A percentile compares a stretch with the other conserved stretches of the same genome.
phyloP scores from a whole-genome alignment of 1,139 yeast species.

The Blastobotrys malaysiensis region DNA sequence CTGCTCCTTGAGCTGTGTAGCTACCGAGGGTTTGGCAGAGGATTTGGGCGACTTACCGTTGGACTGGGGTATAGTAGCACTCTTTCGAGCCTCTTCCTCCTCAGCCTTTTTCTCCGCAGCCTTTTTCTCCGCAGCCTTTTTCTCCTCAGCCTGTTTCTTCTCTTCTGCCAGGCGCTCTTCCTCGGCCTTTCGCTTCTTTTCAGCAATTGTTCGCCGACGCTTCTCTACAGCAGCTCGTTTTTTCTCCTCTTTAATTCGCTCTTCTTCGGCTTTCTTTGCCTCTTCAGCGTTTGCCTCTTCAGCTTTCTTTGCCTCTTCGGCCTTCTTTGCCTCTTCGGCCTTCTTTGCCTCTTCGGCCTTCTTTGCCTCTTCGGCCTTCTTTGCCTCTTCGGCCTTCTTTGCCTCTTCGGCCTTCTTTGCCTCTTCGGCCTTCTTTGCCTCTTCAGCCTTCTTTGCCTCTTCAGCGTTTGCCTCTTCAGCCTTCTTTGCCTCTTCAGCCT shows the following conservation, averaged over 20 bases:
- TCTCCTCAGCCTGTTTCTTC: background rate
- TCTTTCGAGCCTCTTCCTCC: no score
- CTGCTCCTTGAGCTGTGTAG: background rate
- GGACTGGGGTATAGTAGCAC: no score
- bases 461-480: constrained; percentile 52
- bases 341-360: constrained; percentile 41
- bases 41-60: background rate
- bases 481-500: constrained; percentile 12
- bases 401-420: constrained; percentile 27
- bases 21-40: background rate
- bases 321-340: constrained; percentile 19
- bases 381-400: constrained; percentile 46
- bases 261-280: constrained; percentile 8
- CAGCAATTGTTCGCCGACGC: background rate
- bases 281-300: constrained; percentile 7
- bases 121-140: no score
- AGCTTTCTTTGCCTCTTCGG: constrained; percentile 7
- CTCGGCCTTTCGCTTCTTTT: background rate
- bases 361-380: constrained; percentile 72
- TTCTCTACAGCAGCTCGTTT: background rate
- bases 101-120: background rate
- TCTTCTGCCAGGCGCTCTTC: background rate
- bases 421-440: constrained; percentile 37
- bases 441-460: constrained; percentile 7
- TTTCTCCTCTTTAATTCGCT: constrained; percentile 4